Conservation (phyloP, 1,284 basidiomycete genomes). For the Sporisorium scitamineum region DNA sequence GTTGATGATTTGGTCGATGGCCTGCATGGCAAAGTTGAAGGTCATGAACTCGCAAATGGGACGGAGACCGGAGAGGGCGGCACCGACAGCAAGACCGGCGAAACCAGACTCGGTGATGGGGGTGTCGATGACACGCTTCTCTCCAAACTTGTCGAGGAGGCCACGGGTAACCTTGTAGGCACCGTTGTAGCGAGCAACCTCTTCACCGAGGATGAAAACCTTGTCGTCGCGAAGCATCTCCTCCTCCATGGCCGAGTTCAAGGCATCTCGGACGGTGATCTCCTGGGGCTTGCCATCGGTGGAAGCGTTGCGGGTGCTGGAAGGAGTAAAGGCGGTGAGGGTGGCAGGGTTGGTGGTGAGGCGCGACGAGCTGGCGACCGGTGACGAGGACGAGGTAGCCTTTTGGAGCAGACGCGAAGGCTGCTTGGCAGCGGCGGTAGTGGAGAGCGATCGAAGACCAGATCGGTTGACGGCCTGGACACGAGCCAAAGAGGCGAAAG, state of each 20-base stretch:
- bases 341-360: conserved; percentile 51
- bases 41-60: conserved; percentile 99
- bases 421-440: conserved; percentile 43
- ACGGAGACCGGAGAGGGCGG: conserved; percentile 91
- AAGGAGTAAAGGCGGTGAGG: conserved; percentile 50
- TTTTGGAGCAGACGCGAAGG: conserved; percentile 45
- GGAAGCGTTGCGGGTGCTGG: conserved; percentile 53
- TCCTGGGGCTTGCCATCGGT: conserved; percentile 70
- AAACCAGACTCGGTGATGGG: conserved; percentile 98
- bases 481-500: conserved; percentile 51
- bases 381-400: conserved; percentile 12
- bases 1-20: conserved; percentile 99
- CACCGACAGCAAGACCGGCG: conserved; percentile 93
- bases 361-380: conserved; percentile 47
- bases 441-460: conserved; percentile 39
- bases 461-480: conserved; percentile 33
- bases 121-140: conserved; percentile 94
- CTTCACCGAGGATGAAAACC: conserved; percentile 96
- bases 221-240: conserved; percentile 97
- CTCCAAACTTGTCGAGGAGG: conserved; percentile 98
- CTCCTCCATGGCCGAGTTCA: conserved; percentile 99
- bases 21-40: conserved; percentile 75
- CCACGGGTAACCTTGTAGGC: conserved; percentile 92
- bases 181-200: conserved; percentile 98
- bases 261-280: conserved; percentile 98